phyloP scores from a whole-genome alignment of 2,329 filamentous ascomycete genomes.

The Colletotrichum tropicale region DNA sequence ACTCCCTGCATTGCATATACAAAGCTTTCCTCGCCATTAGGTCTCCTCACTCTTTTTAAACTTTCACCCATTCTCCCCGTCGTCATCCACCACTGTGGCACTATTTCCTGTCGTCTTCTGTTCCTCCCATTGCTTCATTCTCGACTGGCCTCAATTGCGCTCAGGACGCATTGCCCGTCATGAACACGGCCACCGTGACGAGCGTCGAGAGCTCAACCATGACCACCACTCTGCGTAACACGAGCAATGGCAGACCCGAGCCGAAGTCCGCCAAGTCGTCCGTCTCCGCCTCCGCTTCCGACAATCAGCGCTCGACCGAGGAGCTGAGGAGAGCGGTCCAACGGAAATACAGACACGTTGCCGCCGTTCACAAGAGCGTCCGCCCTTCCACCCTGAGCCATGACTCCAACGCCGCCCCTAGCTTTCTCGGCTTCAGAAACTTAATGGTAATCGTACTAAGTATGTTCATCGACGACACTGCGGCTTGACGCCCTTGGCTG shows the following conservation, averaged over 20 bases:
- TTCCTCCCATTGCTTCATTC: neutral
- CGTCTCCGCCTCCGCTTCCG: constrained; percentile 3
- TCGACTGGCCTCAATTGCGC: neutral
- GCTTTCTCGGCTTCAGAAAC: constrained; percentile 93
- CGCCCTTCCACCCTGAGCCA: constrained; percentile 85
- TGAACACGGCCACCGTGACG: constrained; percentile 47
- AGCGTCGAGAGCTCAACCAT: constrained; percentile 17
- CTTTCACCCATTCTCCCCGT: neutral
- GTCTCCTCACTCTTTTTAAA: constrained; percentile 4
- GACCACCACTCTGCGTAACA: constrained; percentile 7
- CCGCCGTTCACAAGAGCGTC: constrained; percentile 77
- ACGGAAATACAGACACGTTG: constrained; percentile 88
- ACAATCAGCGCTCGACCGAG: constrained; percentile 21
- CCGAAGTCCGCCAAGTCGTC: constrained; percentile 11
- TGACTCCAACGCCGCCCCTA: constrained; percentile 75
- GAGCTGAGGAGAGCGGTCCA: constrained; percentile 42
- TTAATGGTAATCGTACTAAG: constrained; percentile 92
- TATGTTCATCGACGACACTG: constrained; percentile 43
- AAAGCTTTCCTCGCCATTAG: neutral
- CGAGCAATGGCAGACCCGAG: constrained; percentile 20
- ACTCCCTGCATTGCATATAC: constrained; percentile 20
- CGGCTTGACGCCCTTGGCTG: constrained; percentile 3
- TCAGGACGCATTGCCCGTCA: constrained; percentile 21
- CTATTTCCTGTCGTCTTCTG: neutral
- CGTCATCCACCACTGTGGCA: neutral